Conservation (phyloP, 306 rosid species). For the Cotoneaster glaucophyllus region DNA sequence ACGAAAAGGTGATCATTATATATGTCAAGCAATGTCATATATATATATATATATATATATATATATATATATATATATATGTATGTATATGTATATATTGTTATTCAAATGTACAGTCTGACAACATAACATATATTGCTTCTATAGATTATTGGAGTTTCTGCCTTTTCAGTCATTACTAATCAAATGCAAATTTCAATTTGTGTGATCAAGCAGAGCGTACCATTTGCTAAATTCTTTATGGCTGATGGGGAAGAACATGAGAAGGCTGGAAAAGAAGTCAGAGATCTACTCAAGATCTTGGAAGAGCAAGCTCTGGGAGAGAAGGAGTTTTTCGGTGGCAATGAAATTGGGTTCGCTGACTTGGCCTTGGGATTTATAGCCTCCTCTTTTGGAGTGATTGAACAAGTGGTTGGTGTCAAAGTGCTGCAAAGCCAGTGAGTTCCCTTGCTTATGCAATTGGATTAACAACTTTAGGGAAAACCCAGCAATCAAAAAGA, state of each 20-base stretch:
- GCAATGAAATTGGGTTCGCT: conserved; percentile 7
- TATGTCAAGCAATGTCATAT: neutral
- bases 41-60: too few relatives aligned
- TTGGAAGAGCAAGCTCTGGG: conserved; percentile 18
- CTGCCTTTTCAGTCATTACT: neutral
- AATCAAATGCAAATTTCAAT: neutral
- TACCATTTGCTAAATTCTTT: neutral
- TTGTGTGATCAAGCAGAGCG: neutral
- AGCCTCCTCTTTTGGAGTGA: neutral
- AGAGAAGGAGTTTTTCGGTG: conserved; percentile 8
- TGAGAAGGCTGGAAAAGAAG: conserved; percentile 8
- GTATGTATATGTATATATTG: too few relatives aligned
- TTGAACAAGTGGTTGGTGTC: conserved; percentile 8
- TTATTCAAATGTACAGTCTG: neutral
- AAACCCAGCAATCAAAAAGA: conserved; percentile 6
- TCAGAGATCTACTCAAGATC: neutral
- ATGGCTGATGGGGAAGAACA: conserved; percentile 12
- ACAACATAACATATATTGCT: neutral
- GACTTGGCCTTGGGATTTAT: conserved; percentile 17
- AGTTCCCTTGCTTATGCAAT: conserved; percentile 10
- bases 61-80: too few relatives aligned
- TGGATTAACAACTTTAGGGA: conserved; percentile 12
- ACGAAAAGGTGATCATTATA: conserved; percentile 2
- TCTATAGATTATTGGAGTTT: neutral
- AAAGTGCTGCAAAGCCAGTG: conserved; percentile 7